Evolutionary conservation across 768 basidiomycete genomes (phyloP).

Genomic region (Austroboletus eburneus): DNA sequence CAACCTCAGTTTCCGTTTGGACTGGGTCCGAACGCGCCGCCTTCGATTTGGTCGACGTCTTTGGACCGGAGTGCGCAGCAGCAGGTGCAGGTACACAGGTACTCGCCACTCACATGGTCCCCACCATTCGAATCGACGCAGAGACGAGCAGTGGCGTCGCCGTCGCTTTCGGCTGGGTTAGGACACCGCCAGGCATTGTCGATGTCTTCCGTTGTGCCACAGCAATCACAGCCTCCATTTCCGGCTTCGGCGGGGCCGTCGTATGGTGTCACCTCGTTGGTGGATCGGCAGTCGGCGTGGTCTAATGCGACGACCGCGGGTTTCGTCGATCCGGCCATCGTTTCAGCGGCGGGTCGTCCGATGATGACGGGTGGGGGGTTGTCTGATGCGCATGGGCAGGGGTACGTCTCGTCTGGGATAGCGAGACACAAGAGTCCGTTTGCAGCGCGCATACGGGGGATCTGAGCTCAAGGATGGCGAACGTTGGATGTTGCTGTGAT

Average conservation of each 20-base stretch:
- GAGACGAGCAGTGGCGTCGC: constrained; percentile 3
- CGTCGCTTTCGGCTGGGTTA: constrained; percentile 4
- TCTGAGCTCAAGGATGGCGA: no score
- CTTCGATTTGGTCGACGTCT: constrained; percentile 67
- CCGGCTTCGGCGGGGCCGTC: constrained; percentile 2
- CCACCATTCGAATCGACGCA: constrained; percentile 26
- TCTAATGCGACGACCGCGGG: not conserved
- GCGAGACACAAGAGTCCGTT: constrained; percentile 18
- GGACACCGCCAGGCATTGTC: constrained; percentile 17
- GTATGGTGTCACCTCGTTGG: constrained; percentile 6
- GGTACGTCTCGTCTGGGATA: constrained; percentile 3
- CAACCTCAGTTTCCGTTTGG: constrained; percentile 50
- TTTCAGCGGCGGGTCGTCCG: constrained; percentile 8
- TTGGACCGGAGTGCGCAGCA: constrained; percentile 40
- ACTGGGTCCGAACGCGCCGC: constrained; percentile 42
- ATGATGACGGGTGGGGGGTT: not conserved
- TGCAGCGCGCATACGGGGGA: constrained; percentile 24
- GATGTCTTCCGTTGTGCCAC: constrained; percentile 13
- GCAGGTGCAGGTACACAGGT: constrained; percentile 1
- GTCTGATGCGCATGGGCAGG: not conserved
- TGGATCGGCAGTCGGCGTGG: constrained; percentile 10
- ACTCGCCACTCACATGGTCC: constrained; percentile 17
- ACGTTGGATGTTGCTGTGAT: no score
- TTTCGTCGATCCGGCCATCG: constrained; percentile 23
- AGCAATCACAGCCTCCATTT: constrained; percentile 12